Conservation (phyloP, 2,329 filamentous ascomycete genomes). For the Epichloe typhina region DNA sequence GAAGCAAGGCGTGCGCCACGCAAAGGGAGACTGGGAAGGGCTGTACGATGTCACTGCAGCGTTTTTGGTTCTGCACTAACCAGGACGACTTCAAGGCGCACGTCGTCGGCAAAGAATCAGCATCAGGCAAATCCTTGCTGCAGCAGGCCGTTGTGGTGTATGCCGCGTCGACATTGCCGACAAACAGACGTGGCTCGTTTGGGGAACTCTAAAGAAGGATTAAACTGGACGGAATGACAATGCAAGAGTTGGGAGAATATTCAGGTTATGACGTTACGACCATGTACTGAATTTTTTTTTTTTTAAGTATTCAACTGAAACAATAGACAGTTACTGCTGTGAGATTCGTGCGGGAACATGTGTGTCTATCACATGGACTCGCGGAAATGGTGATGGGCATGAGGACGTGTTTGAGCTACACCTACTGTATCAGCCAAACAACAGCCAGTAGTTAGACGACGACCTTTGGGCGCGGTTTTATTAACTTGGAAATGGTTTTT, state of each 20-base stretch:
- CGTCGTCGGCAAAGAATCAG: too few species aligned
- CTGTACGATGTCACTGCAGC: not conserved
- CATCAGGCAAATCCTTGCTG: not conserved
- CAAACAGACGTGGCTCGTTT: not conserved
- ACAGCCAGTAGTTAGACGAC: too few species aligned
- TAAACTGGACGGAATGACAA: not conserved
- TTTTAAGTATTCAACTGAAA: not conserved
- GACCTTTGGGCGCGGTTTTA: too few species aligned
- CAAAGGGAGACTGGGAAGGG: not conserved
- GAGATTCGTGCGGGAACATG: not conserved
- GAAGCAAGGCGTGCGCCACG: too few species aligned
- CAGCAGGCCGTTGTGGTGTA: not conserved
- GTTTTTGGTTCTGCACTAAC: not conserved
- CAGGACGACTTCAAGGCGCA: not conserved
- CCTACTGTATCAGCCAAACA: too few species aligned
- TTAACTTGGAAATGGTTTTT: too few species aligned
- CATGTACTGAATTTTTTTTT: not conserved
- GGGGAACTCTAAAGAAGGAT: not conserved
- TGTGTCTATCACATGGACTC: not conserved
- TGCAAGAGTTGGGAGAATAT: not conserved
- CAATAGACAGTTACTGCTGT: not conserved
- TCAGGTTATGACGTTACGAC: conserved; percentile 1
- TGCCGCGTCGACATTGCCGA: not conserved
- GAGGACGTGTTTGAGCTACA: too few species aligned
- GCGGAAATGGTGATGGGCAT: too few species aligned